Conservation (phyloP, 805 yeast genomes). For the Candida nemodendra region DNA sequence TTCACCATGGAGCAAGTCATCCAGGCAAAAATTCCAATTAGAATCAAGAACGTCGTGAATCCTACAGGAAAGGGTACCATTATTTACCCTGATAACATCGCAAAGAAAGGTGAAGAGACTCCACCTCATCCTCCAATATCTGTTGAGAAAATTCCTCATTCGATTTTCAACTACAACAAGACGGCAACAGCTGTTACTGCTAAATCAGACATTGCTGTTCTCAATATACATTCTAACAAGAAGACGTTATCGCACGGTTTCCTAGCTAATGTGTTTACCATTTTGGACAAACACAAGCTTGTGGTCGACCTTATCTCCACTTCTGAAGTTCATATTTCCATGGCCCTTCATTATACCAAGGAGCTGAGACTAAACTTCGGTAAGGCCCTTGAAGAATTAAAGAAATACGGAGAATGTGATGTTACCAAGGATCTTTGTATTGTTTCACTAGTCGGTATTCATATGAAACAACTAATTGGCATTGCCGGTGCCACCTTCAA, state of each 20-base stretch:
- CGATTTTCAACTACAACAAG: conserved; percentile 47
- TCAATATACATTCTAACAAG: conserved; percentile 91
- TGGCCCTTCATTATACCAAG: conserved; percentile 88
- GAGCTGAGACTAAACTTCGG: conserved; percentile 53
- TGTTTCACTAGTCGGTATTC: conserved; percentile 92
- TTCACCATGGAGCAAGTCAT: conserved; percentile 99
- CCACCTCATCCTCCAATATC: conserved; percentile 95
- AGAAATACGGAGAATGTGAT: conserved; percentile 83
- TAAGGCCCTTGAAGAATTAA: conserved; percentile 74
- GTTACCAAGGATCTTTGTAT: conserved; percentile 85
- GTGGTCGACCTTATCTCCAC: conserved; percentile 97
- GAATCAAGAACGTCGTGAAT: conserved; percentile 93
- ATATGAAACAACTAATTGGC: conserved; percentile 95
- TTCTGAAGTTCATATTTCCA: conserved; percentile 96
- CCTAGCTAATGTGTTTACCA: conserved; percentile 84
- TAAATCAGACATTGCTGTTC: conserved; percentile 85
- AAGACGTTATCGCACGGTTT: conserved; percentile 93
- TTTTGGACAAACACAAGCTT: conserved; percentile 75
- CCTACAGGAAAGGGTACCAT: conserved; percentile 92
- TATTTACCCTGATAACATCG: conserved; percentile 88
- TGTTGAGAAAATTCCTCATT: conserved; percentile 45
- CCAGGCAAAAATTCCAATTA: conserved; percentile 90
- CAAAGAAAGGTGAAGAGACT: conserved; percentile 80
- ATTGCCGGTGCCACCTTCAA: conserved; percentile 97
- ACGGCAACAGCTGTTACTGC: conserved; percentile 96